A percentile compares a stretch with the other conserved stretches of the same genome.
phyloP scores from a whole-genome alignment of 164 flowering plant genomes.

The Berberis vulgaris region DNA sequence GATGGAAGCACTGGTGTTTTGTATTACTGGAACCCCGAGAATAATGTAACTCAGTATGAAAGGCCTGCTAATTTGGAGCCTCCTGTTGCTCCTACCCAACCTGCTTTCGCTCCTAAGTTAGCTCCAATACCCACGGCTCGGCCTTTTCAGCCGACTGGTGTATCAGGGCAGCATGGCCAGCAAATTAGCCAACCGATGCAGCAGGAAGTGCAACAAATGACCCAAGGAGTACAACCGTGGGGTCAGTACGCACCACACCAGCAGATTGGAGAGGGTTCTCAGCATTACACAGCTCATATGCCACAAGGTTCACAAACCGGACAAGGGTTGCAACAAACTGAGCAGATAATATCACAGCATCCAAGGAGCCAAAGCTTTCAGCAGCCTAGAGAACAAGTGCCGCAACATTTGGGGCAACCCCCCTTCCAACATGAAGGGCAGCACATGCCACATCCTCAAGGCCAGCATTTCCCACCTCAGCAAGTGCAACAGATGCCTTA shows the following conservation, averaged over 20 bases:
- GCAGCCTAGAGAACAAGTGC: conserved; percentile 6
- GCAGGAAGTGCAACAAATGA: not conserved
- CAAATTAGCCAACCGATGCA: conserved; percentile 7
- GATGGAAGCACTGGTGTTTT: conserved; percentile 5
- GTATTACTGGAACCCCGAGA: conserved; percentile 28
- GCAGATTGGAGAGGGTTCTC: not conserved
- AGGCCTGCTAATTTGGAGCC: conserved; percentile 12
- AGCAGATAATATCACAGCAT: not conserved
- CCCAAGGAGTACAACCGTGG: not conserved
- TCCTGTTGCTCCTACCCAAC: conserved; percentile 24
- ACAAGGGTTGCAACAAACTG: not conserved
- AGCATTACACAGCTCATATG: not conserved
- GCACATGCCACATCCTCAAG: conserved; percentile 26
- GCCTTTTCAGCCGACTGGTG: conserved; percentile 26
- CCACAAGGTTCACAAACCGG: not conserved
- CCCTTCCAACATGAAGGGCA: conserved; percentile 22
- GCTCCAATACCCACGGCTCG: conserved; percentile 38
- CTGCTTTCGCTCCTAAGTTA: conserved; percentile 39
- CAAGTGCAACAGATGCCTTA: conserved; percentile 21
- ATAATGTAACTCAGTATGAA: conserved; percentile 22
- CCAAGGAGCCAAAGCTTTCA: conserved; percentile 4
- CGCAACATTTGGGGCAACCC: conserved; percentile 32
- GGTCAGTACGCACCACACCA: not conserved
- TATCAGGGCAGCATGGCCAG: conserved; percentile 22
- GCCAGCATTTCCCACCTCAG: conserved; percentile 26